Percentiles rank a stretch among this genome's conserved stretches.
Evolutionary conservation across 2,329 filamentous ascomycete genomes (phyloP).

Genomic region (Ceratocystis papillata): DNA sequence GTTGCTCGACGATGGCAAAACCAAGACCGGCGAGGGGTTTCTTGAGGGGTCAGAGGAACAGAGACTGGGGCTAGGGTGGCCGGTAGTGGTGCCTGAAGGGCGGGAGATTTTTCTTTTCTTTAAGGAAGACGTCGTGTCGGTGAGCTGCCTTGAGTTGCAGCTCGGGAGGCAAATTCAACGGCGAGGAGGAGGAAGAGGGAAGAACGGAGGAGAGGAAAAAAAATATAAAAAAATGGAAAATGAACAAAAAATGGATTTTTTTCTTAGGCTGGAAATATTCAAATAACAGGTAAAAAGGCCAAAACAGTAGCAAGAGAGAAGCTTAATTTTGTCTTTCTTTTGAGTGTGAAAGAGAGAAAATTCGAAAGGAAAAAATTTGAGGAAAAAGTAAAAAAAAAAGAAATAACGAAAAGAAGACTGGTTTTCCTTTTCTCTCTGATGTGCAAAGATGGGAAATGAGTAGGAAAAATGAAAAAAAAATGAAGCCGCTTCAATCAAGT

Average conservation of each 20-base stretch:
- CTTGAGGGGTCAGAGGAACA: constrained; percentile 30
- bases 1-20: constrained; percentile 35
- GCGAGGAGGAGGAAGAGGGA: constrained; percentile 6
- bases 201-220: constrained; percentile 19
- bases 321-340: constrained; percentile 1
- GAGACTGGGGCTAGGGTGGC: constrained; percentile 32
- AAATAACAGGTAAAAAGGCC: neutral
- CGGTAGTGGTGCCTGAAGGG: constrained; percentile 29
- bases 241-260: constrained; percentile 22
- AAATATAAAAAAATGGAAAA: constrained; percentile 20
- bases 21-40: constrained; percentile 32
- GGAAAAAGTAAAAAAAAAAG: neutral
- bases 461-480: too few relatives aligned
- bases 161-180: constrained; percentile 34
- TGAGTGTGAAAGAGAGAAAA: constrained; percentile 6
- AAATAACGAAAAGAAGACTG: neutral
- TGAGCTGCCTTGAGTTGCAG: constrained; percentile 52
- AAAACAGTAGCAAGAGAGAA: neutral
- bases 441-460: too few relatives aligned
- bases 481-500: too few relatives aligned
- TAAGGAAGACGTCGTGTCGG: constrained; percentile 60
- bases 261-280: neutral
- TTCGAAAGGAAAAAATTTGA: neutral
- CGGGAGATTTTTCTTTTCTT: constrained; percentile 59
- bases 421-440: too few relatives aligned